A percentile compares a stretch with the other conserved stretches of the same genome.
Evolutionary conservation across 2,329 filamentous ascomycete genomes (phyloP).

Genomic region (Davidsoniella australis): DNA sequence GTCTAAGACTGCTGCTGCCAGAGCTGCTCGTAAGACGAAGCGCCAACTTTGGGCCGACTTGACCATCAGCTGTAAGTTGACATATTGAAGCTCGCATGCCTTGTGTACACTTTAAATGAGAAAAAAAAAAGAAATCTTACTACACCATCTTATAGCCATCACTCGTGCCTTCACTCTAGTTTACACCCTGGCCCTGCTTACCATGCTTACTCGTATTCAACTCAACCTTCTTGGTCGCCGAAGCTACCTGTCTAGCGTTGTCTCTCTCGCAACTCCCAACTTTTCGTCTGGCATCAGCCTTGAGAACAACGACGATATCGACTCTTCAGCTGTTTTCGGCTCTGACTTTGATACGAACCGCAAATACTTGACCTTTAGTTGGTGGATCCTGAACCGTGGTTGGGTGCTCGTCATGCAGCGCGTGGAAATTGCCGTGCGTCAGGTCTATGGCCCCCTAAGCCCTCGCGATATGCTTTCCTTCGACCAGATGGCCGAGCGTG

Average conservation of each 20-base stretch:
- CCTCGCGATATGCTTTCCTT: conserved; percentile 78
- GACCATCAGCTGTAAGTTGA: conserved; percentile 70
- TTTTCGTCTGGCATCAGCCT: conserved; percentile 65
- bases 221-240: conserved; percentile 89
- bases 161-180: conserved; percentile 81
- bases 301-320: conserved; percentile 86
- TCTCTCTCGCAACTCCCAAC: conserved; percentile 67
- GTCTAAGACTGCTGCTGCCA: conserved; percentile 13
- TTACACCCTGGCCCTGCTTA: conserved; percentile 78
- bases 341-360: conserved; percentile 94
- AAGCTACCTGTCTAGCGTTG: conserved; percentile 90
- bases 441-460: conserved; percentile 77
- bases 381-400: conserved; percentile 89
- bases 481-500: conserved; percentile 61
- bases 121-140: neutral
- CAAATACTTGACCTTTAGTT: conserved; percentile 88
- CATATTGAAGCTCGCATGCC: neutral
- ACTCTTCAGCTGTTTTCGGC: conserved; percentile 63
- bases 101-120: neutral
- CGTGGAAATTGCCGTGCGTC: conserved; percentile 71
- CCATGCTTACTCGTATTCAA: conserved; percentile 84
- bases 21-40: conserved; percentile 52
- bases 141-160: conserved; percentile 41
- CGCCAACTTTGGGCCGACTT: conserved; percentile 93
- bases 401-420: conserved; percentile 69